Conservation (phyloP, 306 rosid genomes). For the Cucumis cinereus region DNA sequence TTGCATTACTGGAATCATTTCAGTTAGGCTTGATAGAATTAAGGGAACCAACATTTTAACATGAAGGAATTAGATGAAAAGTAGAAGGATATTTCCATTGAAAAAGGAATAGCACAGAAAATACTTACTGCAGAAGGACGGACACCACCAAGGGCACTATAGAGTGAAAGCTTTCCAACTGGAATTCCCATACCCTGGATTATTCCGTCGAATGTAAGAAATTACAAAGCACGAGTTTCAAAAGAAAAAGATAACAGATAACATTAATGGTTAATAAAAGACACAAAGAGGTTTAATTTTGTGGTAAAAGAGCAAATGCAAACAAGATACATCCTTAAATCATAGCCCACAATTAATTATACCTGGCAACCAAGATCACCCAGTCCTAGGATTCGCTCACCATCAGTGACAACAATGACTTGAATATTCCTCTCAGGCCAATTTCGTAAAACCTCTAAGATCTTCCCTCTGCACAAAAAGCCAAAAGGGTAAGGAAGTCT, state of each 20-base stretch:
- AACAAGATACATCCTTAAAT: not conserved
- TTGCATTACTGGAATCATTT: not conserved
- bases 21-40: not conserved
- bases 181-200: constrained; percentile 98
- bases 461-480: constrained; percentile 48
- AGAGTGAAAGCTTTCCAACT: constrained; percentile 84
- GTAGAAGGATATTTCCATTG: not conserved
- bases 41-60: not conserved
- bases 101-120: not conserved
- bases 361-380: constrained; percentile 99
- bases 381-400: constrained; percentile 85
- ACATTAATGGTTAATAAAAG: not conserved
- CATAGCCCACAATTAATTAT: constrained; percentile 7
- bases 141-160: constrained; percentile 90
- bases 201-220: not conserved
- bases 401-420: constrained; percentile 96
- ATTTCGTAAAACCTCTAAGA: constrained; percentile 82
- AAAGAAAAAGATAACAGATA: not conserved
- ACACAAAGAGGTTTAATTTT: not conserved
- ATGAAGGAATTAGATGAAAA: not conserved
- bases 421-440: constrained; percentile 94
- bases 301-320: not conserved
- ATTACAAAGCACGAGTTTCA: not conserved
- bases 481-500: not conserved
- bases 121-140: constrained; percentile 85